Evolutionary conservation across 495 filamentous ascomycete genomes (phyloP).

Genomic region (Penicillium riverlandense): DNA sequence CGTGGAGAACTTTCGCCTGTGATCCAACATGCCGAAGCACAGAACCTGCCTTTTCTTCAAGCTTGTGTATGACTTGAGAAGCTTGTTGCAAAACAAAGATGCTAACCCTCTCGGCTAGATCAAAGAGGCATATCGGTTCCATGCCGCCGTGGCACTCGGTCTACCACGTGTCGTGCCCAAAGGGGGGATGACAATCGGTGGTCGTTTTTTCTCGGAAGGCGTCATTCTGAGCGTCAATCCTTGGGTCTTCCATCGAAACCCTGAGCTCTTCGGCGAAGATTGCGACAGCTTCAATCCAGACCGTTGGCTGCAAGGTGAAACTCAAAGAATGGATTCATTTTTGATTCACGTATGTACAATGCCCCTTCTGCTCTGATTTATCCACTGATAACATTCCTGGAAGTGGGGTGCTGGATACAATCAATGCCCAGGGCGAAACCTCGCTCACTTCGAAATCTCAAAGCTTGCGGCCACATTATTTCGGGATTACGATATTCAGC

Average conservation of each 20-base stretch:
- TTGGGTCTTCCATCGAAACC: conserved; percentile 37
- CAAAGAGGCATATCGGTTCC: conserved; percentile 47
- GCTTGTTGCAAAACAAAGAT: not conserved
- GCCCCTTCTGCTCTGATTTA: not conserved
- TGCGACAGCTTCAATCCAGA: conserved; percentile 38
- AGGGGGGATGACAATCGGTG: conserved; percentile 20
- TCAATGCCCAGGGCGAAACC: conserved; percentile 33
- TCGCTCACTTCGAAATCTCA: conserved; percentile 40
- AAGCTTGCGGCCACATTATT: conserved; percentile 34
- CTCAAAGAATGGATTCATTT: conserved; percentile 24
- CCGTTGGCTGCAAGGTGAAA: conserved; percentile 31
- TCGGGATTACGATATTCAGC: conserved; percentile 34
- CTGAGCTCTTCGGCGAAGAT: conserved; percentile 36
- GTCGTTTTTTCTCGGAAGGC: conserved; percentile 29
- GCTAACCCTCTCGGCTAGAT: conserved; percentile 18
- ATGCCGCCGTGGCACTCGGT: conserved; percentile 15
- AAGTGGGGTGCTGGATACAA: conserved; percentile 39
- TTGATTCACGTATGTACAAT: conserved; percentile 20
- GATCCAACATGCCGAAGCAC: conserved; percentile 16
- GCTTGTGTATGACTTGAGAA: conserved; percentile 19
- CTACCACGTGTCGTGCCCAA: conserved; percentile 24
- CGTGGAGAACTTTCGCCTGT: conserved; percentile 17
- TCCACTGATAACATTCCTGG: not conserved
- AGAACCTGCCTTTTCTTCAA: conserved; percentile 29
- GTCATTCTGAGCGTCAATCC: conserved; percentile 38